Conservation (phyloP, 1,284 basidiomycete genomes). For the Ustilago shanxiensis region DNA sequence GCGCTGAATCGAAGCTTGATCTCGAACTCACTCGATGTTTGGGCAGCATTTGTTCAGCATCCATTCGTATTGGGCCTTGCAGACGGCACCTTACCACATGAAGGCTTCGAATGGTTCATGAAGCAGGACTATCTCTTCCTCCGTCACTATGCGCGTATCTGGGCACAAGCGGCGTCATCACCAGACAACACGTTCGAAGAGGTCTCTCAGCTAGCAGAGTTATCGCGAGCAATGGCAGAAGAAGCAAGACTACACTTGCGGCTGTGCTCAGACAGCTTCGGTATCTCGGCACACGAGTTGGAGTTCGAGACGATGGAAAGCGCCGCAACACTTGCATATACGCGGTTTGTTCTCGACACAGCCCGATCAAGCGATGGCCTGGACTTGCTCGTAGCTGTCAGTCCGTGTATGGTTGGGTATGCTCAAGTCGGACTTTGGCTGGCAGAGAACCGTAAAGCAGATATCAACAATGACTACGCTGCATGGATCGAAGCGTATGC, state of each 20-base stretch:
- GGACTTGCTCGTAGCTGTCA: slow-evolving; percentile 82
- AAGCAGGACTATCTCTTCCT: slow-evolving; percentile 75
- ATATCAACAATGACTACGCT: slow-evolving; percentile 28
- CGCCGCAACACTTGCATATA: slow-evolving; percentile 64
- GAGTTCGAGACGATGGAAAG: slow-evolving; percentile 54
- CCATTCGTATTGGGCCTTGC: slow-evolving; percentile 84
- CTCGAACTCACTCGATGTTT: slow-evolving; percentile 58
- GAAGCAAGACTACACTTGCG: slow-evolving; percentile 59
- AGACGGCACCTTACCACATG: slow-evolving; percentile 77
- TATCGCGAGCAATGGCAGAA: slow-evolving; percentile 64
- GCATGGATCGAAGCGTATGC: slow-evolving; percentile 88
- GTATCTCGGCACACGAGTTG: slow-evolving; percentile 46
- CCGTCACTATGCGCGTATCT: slow-evolving; percentile 73
- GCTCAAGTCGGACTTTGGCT: slow-evolving; percentile 87
- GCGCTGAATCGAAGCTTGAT: slow-evolving; percentile 53
- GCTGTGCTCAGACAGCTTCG: slow-evolving; percentile 54
- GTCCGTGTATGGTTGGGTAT: slow-evolving; percentile 90
- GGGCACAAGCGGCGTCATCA: slow-evolving; percentile 76
- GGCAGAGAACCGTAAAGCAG: slow-evolving; percentile 53
- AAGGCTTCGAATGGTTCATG: slow-evolving; percentile 86
- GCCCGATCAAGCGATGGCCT: slow-evolving; percentile 76
- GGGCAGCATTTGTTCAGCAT: slow-evolving; percentile 75
- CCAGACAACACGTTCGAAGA: slow-evolving; percentile 73
- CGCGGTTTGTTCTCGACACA: slow-evolving; percentile 63
- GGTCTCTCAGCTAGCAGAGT: slow-evolving; percentile 78